phyloP scores from a whole-genome alignment of 192 early-diverging fungal genomes.

The Chytriomyces sp. region DNA sequence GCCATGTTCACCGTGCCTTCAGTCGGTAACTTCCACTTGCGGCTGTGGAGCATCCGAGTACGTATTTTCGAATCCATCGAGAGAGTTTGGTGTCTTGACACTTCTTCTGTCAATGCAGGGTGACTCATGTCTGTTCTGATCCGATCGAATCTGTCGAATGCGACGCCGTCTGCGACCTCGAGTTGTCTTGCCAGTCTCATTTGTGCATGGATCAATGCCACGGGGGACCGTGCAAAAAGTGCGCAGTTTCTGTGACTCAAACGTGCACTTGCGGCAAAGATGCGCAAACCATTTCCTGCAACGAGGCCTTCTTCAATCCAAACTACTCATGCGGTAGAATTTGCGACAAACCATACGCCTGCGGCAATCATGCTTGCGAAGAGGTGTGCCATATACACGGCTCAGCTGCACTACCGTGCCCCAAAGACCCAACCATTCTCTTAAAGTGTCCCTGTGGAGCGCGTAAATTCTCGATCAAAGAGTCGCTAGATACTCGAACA shows the following conservation, averaged over 20 bases:
- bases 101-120: background rate
- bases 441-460: constrained; percentile 19
- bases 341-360: background rate
- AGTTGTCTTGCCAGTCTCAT: constrained; percentile 4
- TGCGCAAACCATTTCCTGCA: constrained; percentile 1
- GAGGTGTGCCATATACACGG: constrained; percentile 11
- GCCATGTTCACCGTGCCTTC: constrained; percentile 12
- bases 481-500: constrained; percentile 1
- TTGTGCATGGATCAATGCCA: background rate
- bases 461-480: background rate
- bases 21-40: background rate
- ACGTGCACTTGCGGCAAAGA: constrained; percentile 13
- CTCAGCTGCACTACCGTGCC: background rate
- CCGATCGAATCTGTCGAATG: background rate
- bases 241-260: background rate
- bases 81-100: background rate
- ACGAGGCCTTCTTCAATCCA: background rate
- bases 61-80: background rate
- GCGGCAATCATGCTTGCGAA: constrained; percentile 4
- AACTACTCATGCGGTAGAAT: background rate
- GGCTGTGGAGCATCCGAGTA: background rate
- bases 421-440: background rate
- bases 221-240: constrained; percentile 3
- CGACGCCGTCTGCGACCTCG: background rate
- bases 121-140: background rate